Evolutionary conservation across 768 basidiomycete species (phyloP).

Genomic region (Leucosporidium yakuticum): DNA sequence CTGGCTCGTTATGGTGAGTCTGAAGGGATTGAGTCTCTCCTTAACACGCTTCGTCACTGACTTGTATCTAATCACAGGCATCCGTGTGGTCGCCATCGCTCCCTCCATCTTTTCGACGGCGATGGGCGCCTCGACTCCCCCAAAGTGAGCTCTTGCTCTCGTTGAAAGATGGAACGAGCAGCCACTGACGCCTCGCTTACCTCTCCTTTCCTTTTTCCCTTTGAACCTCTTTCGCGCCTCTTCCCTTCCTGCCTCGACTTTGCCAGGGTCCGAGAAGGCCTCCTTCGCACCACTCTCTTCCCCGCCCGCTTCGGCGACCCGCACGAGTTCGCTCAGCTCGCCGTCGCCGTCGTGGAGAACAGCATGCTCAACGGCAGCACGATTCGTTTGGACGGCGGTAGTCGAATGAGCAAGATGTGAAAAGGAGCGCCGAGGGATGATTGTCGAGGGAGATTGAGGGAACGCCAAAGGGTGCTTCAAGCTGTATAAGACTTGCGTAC

Average conservation of each 20-base stretch:
- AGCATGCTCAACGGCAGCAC: constrained; percentile 52
- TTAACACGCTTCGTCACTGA: background rate
- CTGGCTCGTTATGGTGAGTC: constrained; percentile 49
- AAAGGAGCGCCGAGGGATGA: too few relatives aligned
- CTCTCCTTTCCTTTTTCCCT: too few relatives aligned
- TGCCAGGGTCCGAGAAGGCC: background rate
- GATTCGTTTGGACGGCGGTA: constrained; percentile 28
- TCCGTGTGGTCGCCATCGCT: constrained; percentile 51
- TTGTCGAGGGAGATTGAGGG: too few relatives aligned
- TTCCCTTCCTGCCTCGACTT: background rate
- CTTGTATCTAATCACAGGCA: constrained; percentile 33
- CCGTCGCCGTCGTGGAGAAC: constrained; percentile 52
- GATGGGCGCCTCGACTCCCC: constrained; percentile 43
- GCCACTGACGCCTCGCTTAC: too few relatives aligned
- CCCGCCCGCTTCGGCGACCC: constrained; percentile 51
- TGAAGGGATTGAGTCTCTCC: constrained; percentile 40
- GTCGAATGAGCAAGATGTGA: constrained; percentile 30
- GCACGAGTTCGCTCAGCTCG: constrained; percentile 53
- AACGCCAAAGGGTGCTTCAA: too few relatives aligned
- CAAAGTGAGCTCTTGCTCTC: constrained; percentile 38
- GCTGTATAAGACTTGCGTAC: too few relatives aligned
- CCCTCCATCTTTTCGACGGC: constrained; percentile 53
- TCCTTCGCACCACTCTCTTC: constrained; percentile 39
- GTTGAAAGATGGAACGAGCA: too few relatives aligned
- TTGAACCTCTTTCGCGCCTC: constrained; percentile 12